These are phyloP conservation scores for Caulochytrium protostelioides DNA, from an alignment of 371 early-diverging fungal species.

Conservation along the genomic window DNA sequence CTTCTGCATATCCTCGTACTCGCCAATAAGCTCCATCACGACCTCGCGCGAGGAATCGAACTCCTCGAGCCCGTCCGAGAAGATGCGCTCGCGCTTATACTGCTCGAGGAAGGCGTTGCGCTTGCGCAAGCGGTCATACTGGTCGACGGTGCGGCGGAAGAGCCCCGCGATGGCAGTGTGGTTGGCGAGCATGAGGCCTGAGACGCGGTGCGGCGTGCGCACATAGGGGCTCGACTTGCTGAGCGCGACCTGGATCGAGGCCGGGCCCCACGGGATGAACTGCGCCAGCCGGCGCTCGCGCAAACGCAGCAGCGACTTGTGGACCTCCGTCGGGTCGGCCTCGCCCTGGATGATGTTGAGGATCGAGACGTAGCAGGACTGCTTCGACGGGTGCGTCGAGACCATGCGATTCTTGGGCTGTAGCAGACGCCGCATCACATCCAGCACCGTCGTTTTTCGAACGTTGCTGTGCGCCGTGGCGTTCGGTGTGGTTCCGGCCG, in stretches of 20 bases:
- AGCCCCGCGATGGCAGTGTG: constrained; percentile 86
- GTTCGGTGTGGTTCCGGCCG: constrained; percentile 9
- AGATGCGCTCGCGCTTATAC: constrained; percentile 66
- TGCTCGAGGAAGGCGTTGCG: constrained; percentile 97
- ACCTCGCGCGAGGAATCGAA: constrained; percentile 84
- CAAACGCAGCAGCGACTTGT: constrained; percentile 86
- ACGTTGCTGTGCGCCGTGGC: constrained; percentile 76
- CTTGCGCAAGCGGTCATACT: constrained; percentile 89
- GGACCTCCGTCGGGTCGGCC: constrained; percentile 92
- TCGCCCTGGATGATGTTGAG: constrained; percentile 95
- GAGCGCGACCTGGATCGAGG: constrained; percentile 90
- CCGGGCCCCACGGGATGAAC: constrained; percentile 99
- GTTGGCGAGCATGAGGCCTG: constrained; percentile 95
- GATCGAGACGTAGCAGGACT: constrained; percentile 84
- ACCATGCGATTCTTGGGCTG: constrained; percentile 95
- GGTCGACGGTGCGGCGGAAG: constrained; percentile 81
- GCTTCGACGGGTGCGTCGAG: constrained; percentile 64
- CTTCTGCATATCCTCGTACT: too few species aligned
- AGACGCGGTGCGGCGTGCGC: constrained; percentile 75
- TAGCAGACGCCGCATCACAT: constrained; percentile 88
- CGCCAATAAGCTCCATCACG: not conserved
- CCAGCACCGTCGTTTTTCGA: constrained; percentile 88
- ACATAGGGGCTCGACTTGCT: constrained; percentile 81
- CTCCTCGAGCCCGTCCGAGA: constrained; percentile 67
- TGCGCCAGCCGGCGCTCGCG: constrained; percentile 80